phyloP scores from a whole-genome alignment of 805 yeast species.

The Cyberlindnera bimundalis region DNA sequence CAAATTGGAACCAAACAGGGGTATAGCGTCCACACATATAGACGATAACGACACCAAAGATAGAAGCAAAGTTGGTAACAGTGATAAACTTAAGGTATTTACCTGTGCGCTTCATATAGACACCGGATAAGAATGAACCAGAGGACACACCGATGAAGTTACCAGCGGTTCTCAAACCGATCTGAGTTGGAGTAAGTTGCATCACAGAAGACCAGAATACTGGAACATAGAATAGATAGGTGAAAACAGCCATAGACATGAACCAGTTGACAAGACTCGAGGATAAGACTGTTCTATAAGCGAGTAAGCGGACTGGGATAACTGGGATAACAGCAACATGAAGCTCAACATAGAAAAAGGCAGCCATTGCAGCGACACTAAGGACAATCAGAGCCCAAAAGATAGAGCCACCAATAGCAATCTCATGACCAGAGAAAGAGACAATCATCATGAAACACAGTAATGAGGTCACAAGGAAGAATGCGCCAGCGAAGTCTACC shows the following conservation, averaged over 20 bases:
- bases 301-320: slow-evolving; percentile 54
- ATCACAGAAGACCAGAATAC: slow-evolving; percentile 57
- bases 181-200: slow-evolving; percentile 49
- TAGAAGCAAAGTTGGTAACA: slow-evolving; percentile 38
- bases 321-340: slow-evolving; percentile 52
- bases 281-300: slow-evolving; percentile 56
- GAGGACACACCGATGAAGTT: slow-evolving; percentile 65
- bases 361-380: slow-evolving; percentile 32
- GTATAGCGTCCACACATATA: slow-evolving; percentile 26
- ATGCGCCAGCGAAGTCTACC: slow-evolving; percentile 66
- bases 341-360: slow-evolving; percentile 44
- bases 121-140: slow-evolving; percentile 67
- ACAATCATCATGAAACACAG: slow-evolving; percentile 60
- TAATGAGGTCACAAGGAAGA: slow-evolving; percentile 54
- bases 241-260: slow-evolving; percentile 62
- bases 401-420: slow-evolving; percentile 42
- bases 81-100: slow-evolving; percentile 51
- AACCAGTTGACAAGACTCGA: slow-evolving; percentile 66
- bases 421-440: slow-evolving; percentile 59
- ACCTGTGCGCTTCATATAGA: slow-evolving; percentile 66
- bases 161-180: slow-evolving; percentile 51
- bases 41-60: slow-evolving; percentile 43
- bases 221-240: slow-evolving; percentile 68
- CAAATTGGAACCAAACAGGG: slow-evolving; percentile 37
- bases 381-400: slow-evolving; percentile 34